Conservation (phyloP, 2,329 filamentous ascomycete species). For the Trichoderma atrobrunneum region DNA sequence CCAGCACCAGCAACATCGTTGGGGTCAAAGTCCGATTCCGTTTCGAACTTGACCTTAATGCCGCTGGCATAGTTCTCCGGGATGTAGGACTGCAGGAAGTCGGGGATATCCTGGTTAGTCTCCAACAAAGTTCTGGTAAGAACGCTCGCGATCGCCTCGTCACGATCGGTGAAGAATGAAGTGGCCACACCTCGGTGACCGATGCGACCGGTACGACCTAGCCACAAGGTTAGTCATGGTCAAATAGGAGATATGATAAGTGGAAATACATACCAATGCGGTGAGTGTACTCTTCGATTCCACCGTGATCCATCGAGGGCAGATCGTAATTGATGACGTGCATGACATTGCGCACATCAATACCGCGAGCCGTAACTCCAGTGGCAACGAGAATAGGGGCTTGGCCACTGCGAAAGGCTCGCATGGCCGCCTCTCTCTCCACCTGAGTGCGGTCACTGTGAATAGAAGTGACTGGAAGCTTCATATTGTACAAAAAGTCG, state of each 20-base stretch:
- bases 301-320: conserved; percentile 70
- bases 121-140: conserved; percentile 82
- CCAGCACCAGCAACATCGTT: conserved; percentile 32
- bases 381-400: conserved; percentile 83
- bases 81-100: conserved; percentile 68
- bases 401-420: conserved; percentile 73
- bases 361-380: conserved; percentile 80
- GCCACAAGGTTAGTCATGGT: neutral
- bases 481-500: conserved; percentile 78
- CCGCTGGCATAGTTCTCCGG: conserved; percentile 51
- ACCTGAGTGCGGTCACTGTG: conserved; percentile 83
- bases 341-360: conserved; percentile 82
- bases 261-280: conserved; percentile 69
- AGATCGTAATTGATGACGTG: conserved; percentile 95
- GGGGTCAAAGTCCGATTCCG: conserved; percentile 52
- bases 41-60: conserved; percentile 52
- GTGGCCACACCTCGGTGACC: conserved; percentile 82
- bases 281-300: conserved; percentile 90
- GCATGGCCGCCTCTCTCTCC: conserved; percentile 89
- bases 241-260: neutral
- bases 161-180: conserved; percentile 80
- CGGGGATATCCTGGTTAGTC: conserved; percentile 72
- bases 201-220: conserved; percentile 89
- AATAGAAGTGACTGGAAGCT: conserved; percentile 81
- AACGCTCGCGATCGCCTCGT: conserved; percentile 68